Evolutionary conservation across 2,329 filamentous ascomycete genomes (phyloP).

Genomic region (Cytospora mali): DNA sequence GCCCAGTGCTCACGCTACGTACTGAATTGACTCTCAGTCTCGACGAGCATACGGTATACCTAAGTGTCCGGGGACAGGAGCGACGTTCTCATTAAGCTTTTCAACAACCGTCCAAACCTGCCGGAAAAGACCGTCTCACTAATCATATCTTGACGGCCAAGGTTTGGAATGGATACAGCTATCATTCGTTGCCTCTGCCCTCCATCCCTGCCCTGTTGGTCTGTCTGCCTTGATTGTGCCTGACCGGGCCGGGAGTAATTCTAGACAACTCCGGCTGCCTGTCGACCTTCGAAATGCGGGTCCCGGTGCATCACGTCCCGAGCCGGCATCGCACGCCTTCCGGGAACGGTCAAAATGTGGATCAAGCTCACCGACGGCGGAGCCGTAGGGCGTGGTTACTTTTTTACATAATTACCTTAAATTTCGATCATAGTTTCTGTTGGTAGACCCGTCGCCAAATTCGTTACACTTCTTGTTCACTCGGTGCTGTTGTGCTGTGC

Average conservation of each 20-base stretch:
- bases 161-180: too few species aligned
- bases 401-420: not conserved
- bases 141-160: too few species aligned
- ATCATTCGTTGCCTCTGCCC: not conserved
- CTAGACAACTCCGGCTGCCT: not conserved
- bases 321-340: not conserved
- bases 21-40: too few species aligned
- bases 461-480: too few species aligned
- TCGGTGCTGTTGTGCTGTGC: not conserved
- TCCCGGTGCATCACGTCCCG: conserved; percentile 1
- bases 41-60: too few species aligned
- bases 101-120: too few species aligned
- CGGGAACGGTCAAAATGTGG: not conserved
- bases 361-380: not conserved
- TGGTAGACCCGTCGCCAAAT: not conserved
- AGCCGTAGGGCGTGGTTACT: not conserved
- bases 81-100: too few species aligned
- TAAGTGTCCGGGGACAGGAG: too few species aligned
- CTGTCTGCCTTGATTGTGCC: not conserved
- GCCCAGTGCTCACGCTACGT: too few species aligned
- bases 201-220: not conserved
- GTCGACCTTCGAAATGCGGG: not conserved
- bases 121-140: too few species aligned
- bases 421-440: not conserved
- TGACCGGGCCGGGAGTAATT: not conserved